Base-by-base conservation (phyloP, 2,329 filamentous ascomycete genomes). In the Aureobasidium sp. region DNA sequence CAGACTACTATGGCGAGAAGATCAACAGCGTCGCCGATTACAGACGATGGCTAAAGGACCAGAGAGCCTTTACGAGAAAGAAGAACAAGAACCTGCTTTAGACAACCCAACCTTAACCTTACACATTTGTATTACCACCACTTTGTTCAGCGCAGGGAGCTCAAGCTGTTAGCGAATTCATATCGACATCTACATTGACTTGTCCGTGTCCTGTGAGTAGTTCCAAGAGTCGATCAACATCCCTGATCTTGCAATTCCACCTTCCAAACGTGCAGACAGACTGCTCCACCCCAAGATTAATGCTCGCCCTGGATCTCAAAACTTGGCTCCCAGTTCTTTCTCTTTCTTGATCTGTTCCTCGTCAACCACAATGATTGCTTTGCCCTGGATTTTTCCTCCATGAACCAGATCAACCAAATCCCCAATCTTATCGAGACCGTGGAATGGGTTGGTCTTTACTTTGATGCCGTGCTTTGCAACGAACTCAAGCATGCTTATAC, bases 1-100 rank as follows among this genome's bases (percentile, higher is more conserved):
- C 93, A 47, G 94, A 99, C 74, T 99, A 96, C 77, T 99, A 99
- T 71, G 94, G 94, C 70, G 94, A 99, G 79, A 97, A 97, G 82
- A 96, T 99, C 70, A 90, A 89, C 57, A 96, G 91, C 70, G 91
- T 97, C 25, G 82, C 87, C 60, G 92, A 90, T 51, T 99, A 97
- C 75, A 82, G 94, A 70, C 87, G 91, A 74, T 99, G 94, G 94
- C 78, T 99, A 71, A 97, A 96, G 81, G 94, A 99, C 72, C 94
- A 97, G 81, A 83, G 93, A 65, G 93, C 92, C 11, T 99, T 96
- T 79, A 96, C 96, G 79, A 69, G 79, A 62, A 91, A 91, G 81
- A 96, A 95, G 84, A 87, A 85, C 74, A 84, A 79, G 67, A 84
- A 78, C 70, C 85, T 86, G 74, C 76, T 87, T 66, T 87, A 74